A percentile compares a stretch with the other conserved stretches of the same genome.
phyloP scores from a whole-genome alignment of 2,329 filamentous ascomycete genomes.

The Reticulascus tulasneorum region DNA sequence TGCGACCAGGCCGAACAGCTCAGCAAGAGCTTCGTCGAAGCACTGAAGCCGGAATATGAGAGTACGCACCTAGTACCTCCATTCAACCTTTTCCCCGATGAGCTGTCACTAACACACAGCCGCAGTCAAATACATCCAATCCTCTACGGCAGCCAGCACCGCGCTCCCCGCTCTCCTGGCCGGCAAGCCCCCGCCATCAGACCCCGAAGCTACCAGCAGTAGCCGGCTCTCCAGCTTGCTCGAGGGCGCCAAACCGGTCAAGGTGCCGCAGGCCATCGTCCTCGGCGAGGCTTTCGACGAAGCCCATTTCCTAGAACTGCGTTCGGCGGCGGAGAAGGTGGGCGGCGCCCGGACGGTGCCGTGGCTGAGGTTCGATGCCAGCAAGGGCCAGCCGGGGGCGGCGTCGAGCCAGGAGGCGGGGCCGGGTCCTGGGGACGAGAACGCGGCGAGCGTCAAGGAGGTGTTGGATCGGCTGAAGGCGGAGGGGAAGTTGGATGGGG shows the following conservation, averaged over 20 bases:
- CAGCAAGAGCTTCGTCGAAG: slow-evolving; percentile 17
- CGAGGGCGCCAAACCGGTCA: slow-evolving; percentile 11
- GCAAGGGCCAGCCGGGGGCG: slow-evolving; percentile 17
- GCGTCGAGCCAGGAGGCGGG: slow-evolving; percentile 21
- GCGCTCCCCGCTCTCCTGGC: slow-evolving; percentile 12
- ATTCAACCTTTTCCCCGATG: not conserved
- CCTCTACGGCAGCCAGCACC: slow-evolving; percentile 5
- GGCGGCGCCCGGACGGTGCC: slow-evolving; percentile 6
- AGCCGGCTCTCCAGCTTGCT: slow-evolving; percentile 13
- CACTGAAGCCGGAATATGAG: slow-evolving; percentile 21
- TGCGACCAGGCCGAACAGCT: slow-evolving; percentile 20
- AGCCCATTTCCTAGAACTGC: slow-evolving; percentile 2
- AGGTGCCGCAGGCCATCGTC: slow-evolving; percentile 7
- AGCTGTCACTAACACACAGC: not conserved
- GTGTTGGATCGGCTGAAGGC: slow-evolving; percentile 14
- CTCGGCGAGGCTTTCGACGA: slow-evolving; percentile 7
- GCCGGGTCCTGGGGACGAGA: slow-evolving; percentile 21
- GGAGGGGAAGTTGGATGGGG: slow-evolving; percentile 18
- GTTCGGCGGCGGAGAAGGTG: not conserved
- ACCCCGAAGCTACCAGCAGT: too few species aligned
- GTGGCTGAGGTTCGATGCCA: slow-evolving; percentile 21
- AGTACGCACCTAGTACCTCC: slow-evolving; percentile 10
- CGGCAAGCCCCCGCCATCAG: slow-evolving; percentile 2
- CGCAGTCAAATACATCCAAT: slow-evolving; percentile 10
- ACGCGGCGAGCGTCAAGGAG: slow-evolving; percentile 21